Evolutionary conservation across 495 filamentous ascomycete genomes (phyloP), one percentile per base, ranked within the genome.

Genomic region (Podospora sp.): DNA sequence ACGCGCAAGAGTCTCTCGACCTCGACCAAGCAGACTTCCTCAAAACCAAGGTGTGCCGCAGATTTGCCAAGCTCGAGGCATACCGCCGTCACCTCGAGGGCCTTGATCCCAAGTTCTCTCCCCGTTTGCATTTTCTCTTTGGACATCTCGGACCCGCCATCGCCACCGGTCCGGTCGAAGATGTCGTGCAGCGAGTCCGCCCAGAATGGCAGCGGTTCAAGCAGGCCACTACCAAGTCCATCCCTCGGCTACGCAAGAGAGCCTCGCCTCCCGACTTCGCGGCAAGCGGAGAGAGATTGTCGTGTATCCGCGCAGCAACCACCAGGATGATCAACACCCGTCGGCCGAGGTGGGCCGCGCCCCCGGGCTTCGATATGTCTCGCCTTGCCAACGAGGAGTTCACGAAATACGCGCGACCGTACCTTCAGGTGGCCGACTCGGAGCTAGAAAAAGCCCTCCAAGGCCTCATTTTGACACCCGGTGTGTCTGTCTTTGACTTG

Each of bases 41-140:
- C 0, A 84, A 63, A 49, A 62, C 80, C 16, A 90, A 90, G 66
- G 77, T 91, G 9, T 85, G 84, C 65, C 83, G 87, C 29, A 86
- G 88, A 16, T 75, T 90, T 52, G 84, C 81, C 6, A 90, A 91
- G 72, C 51, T 90, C 6, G 84, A 89, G 40, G 60, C 68, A 16
- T 79, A 85, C 25, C 69, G 55, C 11, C 58, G 5, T 46, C 36
- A 27, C 22, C 22, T 52, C 27, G 22, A 56, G 35, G n/a, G 46
- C 3, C 25, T 12, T 35, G 3, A 29, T 22, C 9, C 9, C 14
- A 11, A 1, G 8, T 21, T 20, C 8, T n/a, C 14, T 49, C 20
- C 11, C 5, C 26, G 60, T 20, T 20, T 62, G 27, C 69, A 71
- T 2, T n/a, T 6, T 11, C 68, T 76, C 33, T 75, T 78, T 20